Evolutionary conservation across 805 yeast species (phyloP).

Genomic region (Barnettozyma sp.): DNA sequence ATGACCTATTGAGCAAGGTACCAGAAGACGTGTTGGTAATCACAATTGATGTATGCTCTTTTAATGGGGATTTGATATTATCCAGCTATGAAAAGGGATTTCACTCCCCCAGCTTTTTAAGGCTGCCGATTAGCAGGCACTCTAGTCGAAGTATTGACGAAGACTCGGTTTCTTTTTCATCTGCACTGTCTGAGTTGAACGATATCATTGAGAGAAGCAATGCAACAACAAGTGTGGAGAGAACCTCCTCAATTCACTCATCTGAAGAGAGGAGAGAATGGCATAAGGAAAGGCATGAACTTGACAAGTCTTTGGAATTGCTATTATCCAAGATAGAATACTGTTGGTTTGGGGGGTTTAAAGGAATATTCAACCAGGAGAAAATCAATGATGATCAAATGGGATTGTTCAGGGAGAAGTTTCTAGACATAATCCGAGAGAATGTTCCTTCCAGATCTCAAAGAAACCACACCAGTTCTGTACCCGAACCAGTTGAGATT

Average conservation of each 20-base stretch:
- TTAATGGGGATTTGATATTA: conserved; percentile 52
- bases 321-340: conserved; percentile 54
- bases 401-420: conserved; percentile 29
- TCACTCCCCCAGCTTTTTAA: conserved; percentile 38
- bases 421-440: conserved; percentile 36
- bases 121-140: conserved; percentile 55
- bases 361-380: conserved; percentile 46
- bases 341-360: conserved; percentile 75
- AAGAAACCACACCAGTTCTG: conserved; percentile 27
- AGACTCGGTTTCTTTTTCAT: conserved; percentile 34
- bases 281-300: conserved; percentile 65
- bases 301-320: conserved; percentile 50
- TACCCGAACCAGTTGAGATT: conserved; percentile 28
- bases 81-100: conserved; percentile 34
- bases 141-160: conserved; percentile 39
- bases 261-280: conserved; percentile 58
- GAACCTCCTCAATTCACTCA: conserved; percentile 46
- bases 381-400: conserved; percentile 24
- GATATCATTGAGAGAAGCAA: conserved; percentile 57
- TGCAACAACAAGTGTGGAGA: conserved; percentile 45
- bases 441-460: conserved; percentile 42
- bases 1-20: conserved; percentile 11
- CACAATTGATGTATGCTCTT: conserved; percentile 51
- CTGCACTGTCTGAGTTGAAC: conserved; percentile 40
- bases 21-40: conserved; percentile 54